Percentiles rank a stretch among this genome's conserved stretches.
These are phyloP conservation scores for Rutstroemia sydowiana DNA, from an alignment of 2,329 filamentous ascomycete species.

Conservation along the genomic window DNA sequence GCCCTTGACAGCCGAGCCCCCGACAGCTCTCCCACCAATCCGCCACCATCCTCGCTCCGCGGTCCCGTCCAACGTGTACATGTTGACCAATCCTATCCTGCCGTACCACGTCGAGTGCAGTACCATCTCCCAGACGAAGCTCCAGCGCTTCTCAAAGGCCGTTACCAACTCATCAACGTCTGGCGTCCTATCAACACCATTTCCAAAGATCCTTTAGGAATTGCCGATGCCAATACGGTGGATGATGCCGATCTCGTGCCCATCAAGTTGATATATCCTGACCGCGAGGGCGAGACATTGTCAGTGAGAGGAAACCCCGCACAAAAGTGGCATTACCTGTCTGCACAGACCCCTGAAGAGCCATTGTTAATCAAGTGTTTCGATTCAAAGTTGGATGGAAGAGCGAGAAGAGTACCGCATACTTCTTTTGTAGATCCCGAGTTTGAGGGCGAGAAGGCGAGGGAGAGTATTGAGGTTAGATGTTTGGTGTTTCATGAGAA, in stretches of 20 bases:
- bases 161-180: slow-evolving; percentile 48
- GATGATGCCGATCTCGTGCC: slow-evolving; percentile 43
- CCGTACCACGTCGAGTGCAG: slow-evolving; percentile 34
- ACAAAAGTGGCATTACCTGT: slow-evolving; percentile 48
- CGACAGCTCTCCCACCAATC: not conserved
- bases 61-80: slow-evolving; percentile 46
- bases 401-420: slow-evolving; percentile 47
- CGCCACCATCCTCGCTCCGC: slow-evolving; percentile 24
- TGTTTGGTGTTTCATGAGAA: slow-evolving; percentile 40
- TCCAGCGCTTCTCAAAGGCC: slow-evolving; percentile 36
- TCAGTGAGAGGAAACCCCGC: slow-evolving; percentile 30
- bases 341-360: slow-evolving; percentile 44
- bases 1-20: slow-evolving; percentile 19
- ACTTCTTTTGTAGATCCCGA: slow-evolving; percentile 45
- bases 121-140: slow-evolving; percentile 40
- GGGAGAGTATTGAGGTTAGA: slow-evolving; percentile 51
- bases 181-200: slow-evolving; percentile 46
- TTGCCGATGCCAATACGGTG: slow-evolving; percentile 45
- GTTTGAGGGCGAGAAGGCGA: slow-evolving; percentile 34
- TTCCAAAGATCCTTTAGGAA: slow-evolving; percentile 44
- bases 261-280: slow-evolving; percentile 35
- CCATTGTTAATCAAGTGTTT: slow-evolving; percentile 55
- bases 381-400: slow-evolving; percentile 48
- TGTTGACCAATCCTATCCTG: slow-evolving; percentile 49
- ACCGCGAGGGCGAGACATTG: slow-evolving; percentile 14